Evolutionary conservation across 2,329 filamentous ascomycete species (phyloP).

Genomic region (Colletotrichum sp.): DNA sequence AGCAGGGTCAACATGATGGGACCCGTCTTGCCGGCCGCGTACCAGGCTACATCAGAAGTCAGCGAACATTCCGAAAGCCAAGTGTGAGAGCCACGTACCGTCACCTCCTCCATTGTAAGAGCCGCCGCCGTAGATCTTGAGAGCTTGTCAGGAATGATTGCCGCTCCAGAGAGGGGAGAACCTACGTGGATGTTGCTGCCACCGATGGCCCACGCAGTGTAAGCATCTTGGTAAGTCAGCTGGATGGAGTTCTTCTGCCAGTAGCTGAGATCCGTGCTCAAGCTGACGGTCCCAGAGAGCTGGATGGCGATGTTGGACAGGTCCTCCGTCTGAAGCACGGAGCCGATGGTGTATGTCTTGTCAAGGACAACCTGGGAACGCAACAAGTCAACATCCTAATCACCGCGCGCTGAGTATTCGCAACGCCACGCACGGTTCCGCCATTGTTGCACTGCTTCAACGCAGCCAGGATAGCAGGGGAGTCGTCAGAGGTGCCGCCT

Average conservation of each 20-base stretch:
- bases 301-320: conserved; percentile 67
- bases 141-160: background rate
- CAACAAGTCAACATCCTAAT: background rate
- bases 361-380: conserved; percentile 54
- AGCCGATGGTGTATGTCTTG: conserved; percentile 65
- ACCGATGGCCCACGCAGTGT: conserved; percentile 37
- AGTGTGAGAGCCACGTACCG: conserved; percentile 48
- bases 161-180: rapidly evolving
- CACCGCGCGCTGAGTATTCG: rapidly evolving
- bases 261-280: conserved; percentile 70
- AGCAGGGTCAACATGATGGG: conserved; percentile 50
- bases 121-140: conserved; percentile 61
- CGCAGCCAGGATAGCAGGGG: conserved; percentile 51
- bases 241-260: conserved; percentile 70
- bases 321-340: conserved; percentile 68
- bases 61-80: background rate
- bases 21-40: conserved; percentile 6
- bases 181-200: conserved; percentile 48
- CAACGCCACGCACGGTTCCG: conserved; percentile 46
- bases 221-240: conserved; percentile 70
- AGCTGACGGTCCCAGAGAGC: conserved; percentile 61
- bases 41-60: conserved; percentile 51
- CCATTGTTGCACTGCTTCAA: conserved; percentile 66
- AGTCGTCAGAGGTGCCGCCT: conserved; percentile 30
- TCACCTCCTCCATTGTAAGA: conserved; percentile 59